A percentile compares a stretch with the other conserved stretches of the same genome.
phyloP scores from a whole-genome alignment of 2,329 filamentous ascomycete genomes.

The Nannizziopsis arthrosporioides region DNA sequence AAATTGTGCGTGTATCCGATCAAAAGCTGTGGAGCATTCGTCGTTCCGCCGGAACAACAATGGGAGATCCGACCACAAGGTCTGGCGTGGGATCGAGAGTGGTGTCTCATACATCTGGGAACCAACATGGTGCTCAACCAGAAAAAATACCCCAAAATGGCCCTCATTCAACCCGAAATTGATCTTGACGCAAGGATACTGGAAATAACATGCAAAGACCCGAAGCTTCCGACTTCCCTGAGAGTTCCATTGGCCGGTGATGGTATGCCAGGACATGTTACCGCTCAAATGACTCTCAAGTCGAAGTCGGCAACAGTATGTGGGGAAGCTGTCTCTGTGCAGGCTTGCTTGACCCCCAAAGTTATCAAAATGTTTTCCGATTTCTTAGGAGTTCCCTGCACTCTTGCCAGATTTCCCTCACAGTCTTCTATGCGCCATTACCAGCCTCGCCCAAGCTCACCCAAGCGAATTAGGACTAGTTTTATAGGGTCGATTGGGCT shows the following conservation, averaged over 20 bases:
- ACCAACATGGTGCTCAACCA: conserved; percentile 77
- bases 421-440: conserved; percentile 55
- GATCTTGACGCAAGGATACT: conserved; percentile 59
- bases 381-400: conserved; percentile 39
- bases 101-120: conserved; percentile 82
- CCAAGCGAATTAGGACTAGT: not conserved
- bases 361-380: conserved; percentile 36
- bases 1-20: conserved; percentile 72
- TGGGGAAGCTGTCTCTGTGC: conserved; percentile 62
- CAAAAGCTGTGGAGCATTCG: conserved; percentile 80
- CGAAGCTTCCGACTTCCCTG: conserved; percentile 20
- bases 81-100: conserved; percentile 87
- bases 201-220: conserved; percentile 40
- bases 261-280: conserved; percentile 46
- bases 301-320: conserved; percentile 57
- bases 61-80: conserved; percentile 79
- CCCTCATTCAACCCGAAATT: conserved; percentile 61
- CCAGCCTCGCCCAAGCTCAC: conserved; percentile 35
- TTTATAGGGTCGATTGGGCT: conserved; percentile 17
- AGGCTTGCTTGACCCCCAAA: conserved; percentile 53
- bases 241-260: conserved; percentile 29
- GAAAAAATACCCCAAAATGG: conserved; percentile 81
- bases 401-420: conserved; percentile 70
- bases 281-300: conserved; percentile 27
- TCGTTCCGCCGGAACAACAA: conserved; percentile 47